These are phyloP conservation scores for Trichophyton schoenleinii DNA, from an alignment of 2,329 filamentous ascomycete species.

Conservation along the genomic window DNA sequence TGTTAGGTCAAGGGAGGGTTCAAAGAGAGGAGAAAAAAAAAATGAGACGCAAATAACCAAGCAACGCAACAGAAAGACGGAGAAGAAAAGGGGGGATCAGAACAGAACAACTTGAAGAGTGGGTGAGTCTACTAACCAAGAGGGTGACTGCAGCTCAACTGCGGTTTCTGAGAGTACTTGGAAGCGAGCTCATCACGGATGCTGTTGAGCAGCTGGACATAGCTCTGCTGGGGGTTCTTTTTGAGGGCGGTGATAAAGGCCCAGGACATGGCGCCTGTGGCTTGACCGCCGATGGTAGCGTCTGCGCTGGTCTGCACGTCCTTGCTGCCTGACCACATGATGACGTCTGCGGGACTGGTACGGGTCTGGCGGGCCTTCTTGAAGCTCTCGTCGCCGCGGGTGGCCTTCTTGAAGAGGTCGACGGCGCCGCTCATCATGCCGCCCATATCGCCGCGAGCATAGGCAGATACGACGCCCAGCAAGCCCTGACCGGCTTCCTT, in stretches of 20 bases:
- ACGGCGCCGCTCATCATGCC: slow-evolving; percentile 71
- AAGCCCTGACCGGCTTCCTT: slow-evolving; percentile 55
- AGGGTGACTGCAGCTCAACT: slow-evolving; percentile 91
- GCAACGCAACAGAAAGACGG: not conserved
- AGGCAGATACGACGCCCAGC: slow-evolving; percentile 58
- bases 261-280: slow-evolving; percentile 96
- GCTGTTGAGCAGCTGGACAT: slow-evolving; percentile 88
- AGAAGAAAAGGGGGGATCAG: slow-evolving; percentile 10
- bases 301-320: slow-evolving; percentile 92
- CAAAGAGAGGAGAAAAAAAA: too few relatives aligned
- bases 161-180: slow-evolving; percentile 89
- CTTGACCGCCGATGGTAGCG: slow-evolving; percentile 73
- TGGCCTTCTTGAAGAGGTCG: slow-evolving; percentile 76
- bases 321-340: slow-evolving; percentile 97
- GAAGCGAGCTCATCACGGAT: slow-evolving; percentile 77
- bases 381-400: slow-evolving; percentile 63
- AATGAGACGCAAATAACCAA: too few relatives aligned
- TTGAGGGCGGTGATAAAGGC: slow-evolving; percentile 85
- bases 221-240: slow-evolving; percentile 90
- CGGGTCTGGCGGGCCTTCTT: slow-evolving; percentile 75
- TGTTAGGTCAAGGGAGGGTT: slow-evolving; percentile 11
- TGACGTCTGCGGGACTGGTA: slow-evolving; percentile 85
- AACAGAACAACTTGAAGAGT: slow-evolving; percentile 1
- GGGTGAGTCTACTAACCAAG: slow-evolving; percentile 53
- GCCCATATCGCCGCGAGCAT: slow-evolving; percentile 70